These are phyloP conservation scores for Solidago caesia DNA, from an alignment of 129 eudicot species.

Conservation along the genomic window DNA sequence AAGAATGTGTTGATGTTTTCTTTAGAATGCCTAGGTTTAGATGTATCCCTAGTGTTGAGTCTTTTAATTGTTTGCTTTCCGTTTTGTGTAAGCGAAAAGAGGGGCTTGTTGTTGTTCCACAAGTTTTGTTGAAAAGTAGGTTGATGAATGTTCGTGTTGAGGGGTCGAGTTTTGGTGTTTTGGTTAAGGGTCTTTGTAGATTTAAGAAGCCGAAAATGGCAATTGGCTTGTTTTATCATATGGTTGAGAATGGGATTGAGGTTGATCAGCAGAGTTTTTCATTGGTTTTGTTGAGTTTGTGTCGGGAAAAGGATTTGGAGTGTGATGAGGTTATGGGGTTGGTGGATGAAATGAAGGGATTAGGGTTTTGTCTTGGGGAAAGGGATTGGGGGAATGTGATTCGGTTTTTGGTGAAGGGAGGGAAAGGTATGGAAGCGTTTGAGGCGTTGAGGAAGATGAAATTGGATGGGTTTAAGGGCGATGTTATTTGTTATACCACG, in stretches of 20 bases:
- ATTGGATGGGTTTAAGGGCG: conserved; percentile 47
- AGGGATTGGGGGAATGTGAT: conserved; percentile 65
- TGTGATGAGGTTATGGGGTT: conserved; percentile 41
- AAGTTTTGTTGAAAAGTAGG: conserved; percentile 49
- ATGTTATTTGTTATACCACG: conserved; percentile 49
- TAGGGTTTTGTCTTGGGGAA: conserved; percentile 49
- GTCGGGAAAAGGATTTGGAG: conserved; percentile 31
- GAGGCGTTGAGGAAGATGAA: conserved; percentile 56
- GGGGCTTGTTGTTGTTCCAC: conserved; percentile 56
- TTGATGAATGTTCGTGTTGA: conserved; percentile 58
- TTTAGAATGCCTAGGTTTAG: conserved; percentile 57
- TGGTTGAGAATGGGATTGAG: conserved; percentile 51
- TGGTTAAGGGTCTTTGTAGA: conserved; percentile 61
- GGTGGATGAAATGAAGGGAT: conserved; percentile 48
- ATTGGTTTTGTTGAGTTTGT: conserved; percentile 42
- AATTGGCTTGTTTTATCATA: conserved; percentile 41
- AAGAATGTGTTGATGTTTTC: conserved; percentile 60
- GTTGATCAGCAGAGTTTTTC: conserved; percentile 50
- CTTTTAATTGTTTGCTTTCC: conserved; percentile 51
- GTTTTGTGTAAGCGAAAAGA: conserved; percentile 47
- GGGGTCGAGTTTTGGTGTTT: conserved; percentile 47
- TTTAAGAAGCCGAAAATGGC: conserved; percentile 51
- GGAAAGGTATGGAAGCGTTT: conserved; percentile 48
- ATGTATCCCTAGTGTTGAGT: conserved; percentile 54
- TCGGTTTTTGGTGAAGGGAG: conserved; percentile 45